These are phyloP conservation scores for Malassezia furfur DNA, from an alignment of 1,284 basidiomycete species.

Conservation along the genomic window DNA sequence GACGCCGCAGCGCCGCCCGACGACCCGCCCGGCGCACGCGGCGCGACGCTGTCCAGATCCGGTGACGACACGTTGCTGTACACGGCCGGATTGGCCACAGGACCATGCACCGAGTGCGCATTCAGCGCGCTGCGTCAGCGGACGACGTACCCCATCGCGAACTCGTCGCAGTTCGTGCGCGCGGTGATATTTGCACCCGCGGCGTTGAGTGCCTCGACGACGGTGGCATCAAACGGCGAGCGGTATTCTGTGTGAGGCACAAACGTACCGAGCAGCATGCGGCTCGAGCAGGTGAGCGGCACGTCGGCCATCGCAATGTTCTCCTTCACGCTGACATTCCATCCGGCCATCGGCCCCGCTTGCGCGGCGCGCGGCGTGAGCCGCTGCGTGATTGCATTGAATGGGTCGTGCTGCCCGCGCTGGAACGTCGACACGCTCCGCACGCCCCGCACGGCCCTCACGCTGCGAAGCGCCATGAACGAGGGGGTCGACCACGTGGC, in stretches of 20 bases:
- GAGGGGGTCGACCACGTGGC: background rate
- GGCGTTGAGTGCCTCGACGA: conserved; percentile 59
- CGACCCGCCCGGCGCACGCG: conserved; percentile 50
- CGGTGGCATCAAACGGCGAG: conserved; percentile 79
- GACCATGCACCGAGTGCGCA: conserved; percentile 30
- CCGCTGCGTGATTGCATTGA: conserved; percentile 21
- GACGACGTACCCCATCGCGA: conserved; percentile 70
- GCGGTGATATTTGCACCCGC: conserved; percentile 68
- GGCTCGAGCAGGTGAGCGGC: conserved; percentile 30
- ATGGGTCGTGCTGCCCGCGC: conserved; percentile 19
- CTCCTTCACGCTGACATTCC: conserved; percentile 39
- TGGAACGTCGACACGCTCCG: background rate
- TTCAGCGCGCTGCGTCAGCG: conserved; percentile 17
- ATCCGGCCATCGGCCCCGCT: conserved; percentile 21
- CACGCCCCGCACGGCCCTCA: background rate
- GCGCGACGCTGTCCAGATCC: background rate
- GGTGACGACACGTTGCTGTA: background rate
- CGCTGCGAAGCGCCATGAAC: background rate
- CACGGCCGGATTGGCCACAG: conserved; percentile 31
- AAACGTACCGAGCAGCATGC: conserved; percentile 24
- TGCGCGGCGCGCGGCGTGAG: background rate
- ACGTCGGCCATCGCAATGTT: conserved; percentile 32
- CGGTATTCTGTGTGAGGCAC: conserved; percentile 50
- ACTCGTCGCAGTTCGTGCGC: conserved; percentile 94
- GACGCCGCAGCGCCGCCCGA: conserved; percentile 46